A percentile compares a stretch with the other conserved stretches of the same genome.
Evolutionary conservation across 1,284 basidiomycete species (phyloP).

Genomic region (Cryptococcus sp.): DNA sequence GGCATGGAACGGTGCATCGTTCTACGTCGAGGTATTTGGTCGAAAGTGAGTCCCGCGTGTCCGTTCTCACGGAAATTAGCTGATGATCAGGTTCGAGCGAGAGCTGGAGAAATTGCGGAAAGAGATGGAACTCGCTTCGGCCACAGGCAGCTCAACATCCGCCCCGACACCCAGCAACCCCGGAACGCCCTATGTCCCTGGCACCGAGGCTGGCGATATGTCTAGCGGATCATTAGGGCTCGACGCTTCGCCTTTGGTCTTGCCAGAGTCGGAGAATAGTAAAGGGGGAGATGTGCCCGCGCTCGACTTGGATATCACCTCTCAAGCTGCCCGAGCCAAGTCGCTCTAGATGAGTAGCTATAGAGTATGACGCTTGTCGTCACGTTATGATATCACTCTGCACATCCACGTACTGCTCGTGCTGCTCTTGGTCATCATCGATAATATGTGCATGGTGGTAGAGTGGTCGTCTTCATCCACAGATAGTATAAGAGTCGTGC

Average conservation of each 20-base stretch:
- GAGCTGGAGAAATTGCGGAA: conserved; percentile 81
- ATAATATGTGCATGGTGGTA: too few species aligned
- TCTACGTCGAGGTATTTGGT: conserved; percentile 90
- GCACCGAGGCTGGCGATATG: conserved; percentile 4
- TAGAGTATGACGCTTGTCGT: too few species aligned
- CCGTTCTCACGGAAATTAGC: neutral
- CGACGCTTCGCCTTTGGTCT: conserved; percentile 31
- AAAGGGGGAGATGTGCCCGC: conserved; percentile 25
- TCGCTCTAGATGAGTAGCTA: too few species aligned
- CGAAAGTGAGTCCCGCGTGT: conserved; percentile 63
- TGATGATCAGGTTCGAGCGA: conserved; percentile 65
- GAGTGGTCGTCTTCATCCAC: too few species aligned
- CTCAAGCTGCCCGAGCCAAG: too few species aligned
- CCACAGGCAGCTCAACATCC: conserved; percentile 13
- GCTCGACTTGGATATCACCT: conserved; percentile 17
- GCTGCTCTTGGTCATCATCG: too few species aligned
- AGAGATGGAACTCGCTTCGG: conserved; percentile 52
- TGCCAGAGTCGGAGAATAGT: conserved; percentile 20
- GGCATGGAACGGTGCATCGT: conserved; percentile 53
- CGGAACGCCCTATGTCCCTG: conserved; percentile 9
- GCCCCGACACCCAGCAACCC: conserved; percentile 8
- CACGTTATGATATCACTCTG: too few species aligned
- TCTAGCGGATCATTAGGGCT: conserved; percentile 10
- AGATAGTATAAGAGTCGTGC: too few species aligned
- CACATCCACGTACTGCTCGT: too few species aligned